Base-by-base conservation (phyloP, 495 filamentous ascomycete genomes). In the Terfezia claveryi region DNA sequence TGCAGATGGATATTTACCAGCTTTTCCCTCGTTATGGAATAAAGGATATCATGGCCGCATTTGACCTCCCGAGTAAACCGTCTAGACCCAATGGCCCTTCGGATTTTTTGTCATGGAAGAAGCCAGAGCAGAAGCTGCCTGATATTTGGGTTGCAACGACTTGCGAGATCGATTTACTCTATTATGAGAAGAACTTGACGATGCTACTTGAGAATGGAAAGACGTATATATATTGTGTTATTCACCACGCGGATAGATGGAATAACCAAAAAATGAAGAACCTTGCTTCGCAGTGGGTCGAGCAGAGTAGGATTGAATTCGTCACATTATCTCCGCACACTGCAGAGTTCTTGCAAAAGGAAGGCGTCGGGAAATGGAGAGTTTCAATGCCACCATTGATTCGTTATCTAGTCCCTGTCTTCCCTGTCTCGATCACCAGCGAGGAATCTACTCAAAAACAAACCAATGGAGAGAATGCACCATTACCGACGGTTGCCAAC, bases 211-310 rank as follows among this genome's bases (percentile, higher is more conserved):
- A 38, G 12, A 55, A 60, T 16, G 57, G 58, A 12, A 60, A 61
- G 36, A 64, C 62, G 6, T 56, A 60, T 17, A 11, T 66, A 9
- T 62, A 60, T 53, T 66, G 63, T 50, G 52, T 62, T 38, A 53
- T 66, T 11, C 63, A 66, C 36, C 57, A 66, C 38, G 54, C 62
- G 8, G 63, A 62, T 52, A 55, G 56, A 23, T 66, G 63, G 63
- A 49, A 58, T 6, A 32, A 32, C 27, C 4, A 32, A 7, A 32
- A 7, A 32, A 4, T 32, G 27, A 32, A 32, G 27, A 32, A 32
- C 27, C 27, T 32, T 32, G 27, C 27, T 32, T 49, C 41, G 36
- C 49, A 54, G 10, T 66, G 62, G 62, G 54, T 57, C 8, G 55
- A 62, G 36, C 52, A 54, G 10, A 58, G 55, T 12, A 14, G 53